Percentiles rank a stretch among this genome's conserved stretches.
phyloP scores from a whole-genome alignment of 2,329 filamentous ascomycete species.

The Bipolaris bicolor region DNA sequence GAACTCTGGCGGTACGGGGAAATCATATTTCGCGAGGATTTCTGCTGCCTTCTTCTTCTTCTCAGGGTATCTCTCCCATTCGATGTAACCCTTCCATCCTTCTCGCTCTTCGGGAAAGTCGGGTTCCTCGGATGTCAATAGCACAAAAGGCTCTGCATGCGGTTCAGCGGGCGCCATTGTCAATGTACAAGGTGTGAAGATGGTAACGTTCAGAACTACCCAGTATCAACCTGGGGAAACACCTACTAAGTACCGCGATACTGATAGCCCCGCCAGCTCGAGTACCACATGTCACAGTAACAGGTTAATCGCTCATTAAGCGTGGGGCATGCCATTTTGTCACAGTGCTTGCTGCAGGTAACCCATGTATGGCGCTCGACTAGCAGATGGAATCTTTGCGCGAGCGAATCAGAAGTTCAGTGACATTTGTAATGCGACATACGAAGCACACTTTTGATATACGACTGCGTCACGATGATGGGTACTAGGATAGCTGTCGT shows the following conservation, averaged over 20 bases:
- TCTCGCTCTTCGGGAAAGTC: conserved; percentile 53
- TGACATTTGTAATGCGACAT: conserved; percentile 1
- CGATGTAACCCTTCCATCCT: conserved; percentile 64
- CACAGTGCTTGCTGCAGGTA: conserved; percentile 2
- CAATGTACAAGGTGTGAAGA: background rate
- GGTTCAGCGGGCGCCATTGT: conserved; percentile 45
- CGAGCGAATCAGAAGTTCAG: conserved; percentile 11
- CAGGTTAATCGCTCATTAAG: conserved; percentile 14
- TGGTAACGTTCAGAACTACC: background rate
- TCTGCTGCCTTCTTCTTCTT: conserved; percentile 67
- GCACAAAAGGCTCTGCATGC: conserved; percentile 35
- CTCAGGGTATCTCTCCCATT: conserved; percentile 61
- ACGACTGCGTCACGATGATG: conserved; percentile 27
- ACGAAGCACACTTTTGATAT: background rate
- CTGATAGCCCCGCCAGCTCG: conserved; percentile 2
- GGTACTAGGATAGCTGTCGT: background rate
- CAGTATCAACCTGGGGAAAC: background rate
- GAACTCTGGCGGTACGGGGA: conserved; percentile 56
- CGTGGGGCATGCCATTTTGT: conserved; percentile 3
- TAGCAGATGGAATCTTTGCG: background rate
- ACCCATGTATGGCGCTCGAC: conserved; percentile 6
- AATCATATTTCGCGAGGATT: conserved; percentile 60
- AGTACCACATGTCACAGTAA: conserved; percentile 17
- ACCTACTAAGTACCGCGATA: background rate
- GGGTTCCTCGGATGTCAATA: conserved; percentile 33